A percentile compares a stretch with the other conserved stretches of the same genome.
Evolutionary conservation across 1,284 basidiomycete species (phyloP).

Genomic region (Vanrija sp.): DNA sequence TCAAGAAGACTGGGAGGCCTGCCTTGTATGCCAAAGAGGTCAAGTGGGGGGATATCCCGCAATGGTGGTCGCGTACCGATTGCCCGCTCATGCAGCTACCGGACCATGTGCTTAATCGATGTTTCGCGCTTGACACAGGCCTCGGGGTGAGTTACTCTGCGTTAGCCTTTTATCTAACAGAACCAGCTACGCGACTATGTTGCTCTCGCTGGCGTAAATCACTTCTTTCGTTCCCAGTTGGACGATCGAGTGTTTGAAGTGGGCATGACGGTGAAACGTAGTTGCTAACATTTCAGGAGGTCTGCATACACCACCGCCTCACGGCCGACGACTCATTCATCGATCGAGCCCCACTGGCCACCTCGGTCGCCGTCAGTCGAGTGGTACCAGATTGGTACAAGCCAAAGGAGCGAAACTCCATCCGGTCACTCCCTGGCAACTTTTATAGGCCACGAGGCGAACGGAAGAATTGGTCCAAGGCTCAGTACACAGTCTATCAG

Average conservation of each 20-base stretch:
- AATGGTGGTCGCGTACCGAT: slow-evolving; percentile 18
- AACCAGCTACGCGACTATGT: slow-evolving; percentile 27
- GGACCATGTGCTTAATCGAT: background rate
- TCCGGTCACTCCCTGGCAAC: background rate
- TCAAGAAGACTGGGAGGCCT: slow-evolving; percentile 2
- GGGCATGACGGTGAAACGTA: background rate
- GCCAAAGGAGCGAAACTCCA: background rate
- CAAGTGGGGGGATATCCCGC: slow-evolving; percentile 27
- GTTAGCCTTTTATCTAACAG: background rate
- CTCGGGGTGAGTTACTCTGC: slow-evolving; percentile 15
- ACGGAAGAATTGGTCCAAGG: slow-evolving; percentile 18
- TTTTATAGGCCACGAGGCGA: slow-evolving; percentile 20
- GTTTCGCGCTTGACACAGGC: slow-evolving; percentile 4
- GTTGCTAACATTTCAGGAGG: slow-evolving; percentile 1
- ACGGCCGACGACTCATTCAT: too few species aligned
- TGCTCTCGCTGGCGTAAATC: slow-evolving; percentile 28
- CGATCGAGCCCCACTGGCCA: too few species aligned
- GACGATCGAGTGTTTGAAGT: background rate
- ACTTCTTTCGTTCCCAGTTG: slow-evolving; percentile 13
- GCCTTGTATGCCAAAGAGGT: slow-evolving; percentile 1
- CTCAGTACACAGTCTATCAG: slow-evolving; percentile 24
- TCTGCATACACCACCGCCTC: background rate
- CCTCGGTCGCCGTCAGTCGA: background rate
- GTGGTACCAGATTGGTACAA: background rate
- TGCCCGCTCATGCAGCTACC: slow-evolving; percentile 21